These are phyloP conservation scores for Colletotrichum cereale DNA, from an alignment of 2,329 filamentous ascomycete genomes.

Conservation along the genomic window DNA sequence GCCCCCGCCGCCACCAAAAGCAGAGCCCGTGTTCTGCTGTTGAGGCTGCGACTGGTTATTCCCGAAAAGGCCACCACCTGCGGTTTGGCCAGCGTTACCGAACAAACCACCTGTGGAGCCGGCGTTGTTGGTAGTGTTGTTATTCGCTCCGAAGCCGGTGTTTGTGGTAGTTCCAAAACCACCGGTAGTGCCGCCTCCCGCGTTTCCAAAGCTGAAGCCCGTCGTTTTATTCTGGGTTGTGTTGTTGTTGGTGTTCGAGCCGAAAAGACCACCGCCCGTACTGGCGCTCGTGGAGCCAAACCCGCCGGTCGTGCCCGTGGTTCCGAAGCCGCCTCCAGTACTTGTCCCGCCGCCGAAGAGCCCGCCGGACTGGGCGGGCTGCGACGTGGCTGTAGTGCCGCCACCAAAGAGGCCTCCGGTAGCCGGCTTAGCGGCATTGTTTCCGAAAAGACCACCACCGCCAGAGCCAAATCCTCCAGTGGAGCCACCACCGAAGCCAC, in stretches of 20 bases:
- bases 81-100: slow-evolving; percentile 53
- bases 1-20: slow-evolving; percentile 44
- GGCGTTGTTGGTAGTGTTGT: slow-evolving; percentile 42
- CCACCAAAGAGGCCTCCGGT: slow-evolving; percentile 35
- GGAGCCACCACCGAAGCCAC: slow-evolving; percentile 43
- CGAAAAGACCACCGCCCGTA: slow-evolving; percentile 38
- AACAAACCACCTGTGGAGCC: slow-evolving; percentile 56
- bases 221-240: slow-evolving; percentile 53
- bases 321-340: slow-evolving; percentile 35
- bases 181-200: slow-evolving; percentile 45
- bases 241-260: slow-evolving; percentile 43
- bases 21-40: slow-evolving; percentile 42
- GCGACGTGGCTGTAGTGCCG: slow-evolving; percentile 31
- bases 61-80: slow-evolving; percentile 56
- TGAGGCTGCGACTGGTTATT: slow-evolving; percentile 44
- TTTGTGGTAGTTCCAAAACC: slow-evolving; percentile 51
- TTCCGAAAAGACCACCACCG: slow-evolving; percentile 58
- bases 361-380: slow-evolving; percentile 40
- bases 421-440: slow-evolving; percentile 35
- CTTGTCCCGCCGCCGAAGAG: slow-evolving; percentile 46
- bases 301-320: slow-evolving; percentile 40
- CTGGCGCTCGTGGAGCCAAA: slow-evolving; percentile 50
- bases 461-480: slow-evolving; percentile 55
- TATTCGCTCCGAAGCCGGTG: slow-evolving; percentile 55
- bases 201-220: slow-evolving; percentile 59